A percentile compares a stretch with the other conserved stretches of the same genome.
These are phyloP conservation scores for Dactylorhiza incarnata DNA, from an alignment of 106 monocot genomes.

Conservation along the genomic window DNA sequence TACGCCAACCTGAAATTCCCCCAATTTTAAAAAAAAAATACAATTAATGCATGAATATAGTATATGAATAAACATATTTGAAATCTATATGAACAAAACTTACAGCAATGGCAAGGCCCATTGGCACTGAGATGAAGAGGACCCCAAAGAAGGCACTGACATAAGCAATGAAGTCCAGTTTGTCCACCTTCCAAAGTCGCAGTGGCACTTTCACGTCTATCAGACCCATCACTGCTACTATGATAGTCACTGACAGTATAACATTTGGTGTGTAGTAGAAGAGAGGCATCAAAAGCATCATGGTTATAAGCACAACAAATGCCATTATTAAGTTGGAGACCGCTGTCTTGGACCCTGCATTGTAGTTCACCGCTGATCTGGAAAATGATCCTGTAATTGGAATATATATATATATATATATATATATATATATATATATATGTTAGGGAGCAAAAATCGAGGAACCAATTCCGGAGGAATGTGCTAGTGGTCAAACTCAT, in stretches of 20 bases:
- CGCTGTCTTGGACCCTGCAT: constrained; percentile 57
- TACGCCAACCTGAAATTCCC: constrained; percentile 30
- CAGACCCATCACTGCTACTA: constrained; percentile 46
- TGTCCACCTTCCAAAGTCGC: constrained; percentile 73
- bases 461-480: too few relatives aligned
- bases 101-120: constrained; percentile 62
- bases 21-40: not conserved
- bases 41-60: not conserved
- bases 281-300: constrained; percentile 69
- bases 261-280: constrained; percentile 78
- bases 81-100: not conserved
- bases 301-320: constrained; percentile 55
- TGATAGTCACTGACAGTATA: constrained; percentile 47
- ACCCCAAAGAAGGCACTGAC: constrained; percentile 65
- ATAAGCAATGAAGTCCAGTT: constrained; percentile 66
- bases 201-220: constrained; percentile 36
- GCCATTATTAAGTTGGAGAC: constrained; percentile 73
- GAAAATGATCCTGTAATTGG: constrained; percentile 46
- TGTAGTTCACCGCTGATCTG: constrained; percentile 75
- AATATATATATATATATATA: too few relatives aligned
- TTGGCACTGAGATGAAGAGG: constrained; percentile 66
- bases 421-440: too few relatives aligned
- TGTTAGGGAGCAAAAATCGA: too few relatives aligned
- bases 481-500: too few relatives aligned
- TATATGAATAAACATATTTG: not conserved